A percentile compares a stretch with the other conserved stretches of the same genome.
phyloP scores from a whole-genome alignment of 2,329 filamentous ascomycete species.

The Knufia fluminis region DNA sequence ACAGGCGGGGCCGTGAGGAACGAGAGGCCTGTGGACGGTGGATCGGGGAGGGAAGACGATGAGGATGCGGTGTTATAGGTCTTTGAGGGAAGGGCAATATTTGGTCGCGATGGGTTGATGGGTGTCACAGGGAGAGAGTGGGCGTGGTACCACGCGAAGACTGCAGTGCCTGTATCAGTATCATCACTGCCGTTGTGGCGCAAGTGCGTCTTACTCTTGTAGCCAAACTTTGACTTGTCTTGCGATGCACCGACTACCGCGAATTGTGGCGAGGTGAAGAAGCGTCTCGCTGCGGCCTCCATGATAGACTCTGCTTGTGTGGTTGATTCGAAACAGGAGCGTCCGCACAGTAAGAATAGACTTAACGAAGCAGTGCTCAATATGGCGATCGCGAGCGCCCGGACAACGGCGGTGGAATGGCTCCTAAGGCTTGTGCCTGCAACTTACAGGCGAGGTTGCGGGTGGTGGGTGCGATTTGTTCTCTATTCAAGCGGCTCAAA shows the following conservation, averaged over 20 bases:
- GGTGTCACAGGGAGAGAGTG: slow-evolving; percentile 70
- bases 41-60: slow-evolving; percentile 55
- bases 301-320: slow-evolving; percentile 32
- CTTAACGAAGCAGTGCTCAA: too few relatives aligned
- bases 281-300: slow-evolving; percentile 62
- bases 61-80: slow-evolving; percentile 57
- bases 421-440: too few relatives aligned
- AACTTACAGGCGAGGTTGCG: too few relatives aligned
- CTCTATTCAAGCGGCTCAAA: too few relatives aligned
- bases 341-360: too few relatives aligned
- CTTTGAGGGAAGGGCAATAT: slow-evolving; percentile 53
- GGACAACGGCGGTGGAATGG: too few relatives aligned
- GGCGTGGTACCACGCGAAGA: slow-evolving; percentile 79
- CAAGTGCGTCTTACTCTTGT: slow-evolving; percentile 55
- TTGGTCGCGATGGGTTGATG: slow-evolving; percentile 63
- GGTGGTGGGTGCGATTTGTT: too few relatives aligned
- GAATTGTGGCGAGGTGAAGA: slow-evolving; percentile 71
- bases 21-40: slow-evolving; percentile 64
- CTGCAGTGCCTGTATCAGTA: slow-evolving; percentile 39
- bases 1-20: slow-evolving; percentile 78
- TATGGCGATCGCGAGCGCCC: too few relatives aligned
- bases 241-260: slow-evolving; percentile 86
- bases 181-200: slow-evolving; percentile 21
- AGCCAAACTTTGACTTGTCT: slow-evolving; percentile 75
- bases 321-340: too few relatives aligned